These are phyloP conservation scores for Toxoplasma gondii DNA, from an alignment of 169 alveolate genomes.

Conservation along the genomic window DNA sequence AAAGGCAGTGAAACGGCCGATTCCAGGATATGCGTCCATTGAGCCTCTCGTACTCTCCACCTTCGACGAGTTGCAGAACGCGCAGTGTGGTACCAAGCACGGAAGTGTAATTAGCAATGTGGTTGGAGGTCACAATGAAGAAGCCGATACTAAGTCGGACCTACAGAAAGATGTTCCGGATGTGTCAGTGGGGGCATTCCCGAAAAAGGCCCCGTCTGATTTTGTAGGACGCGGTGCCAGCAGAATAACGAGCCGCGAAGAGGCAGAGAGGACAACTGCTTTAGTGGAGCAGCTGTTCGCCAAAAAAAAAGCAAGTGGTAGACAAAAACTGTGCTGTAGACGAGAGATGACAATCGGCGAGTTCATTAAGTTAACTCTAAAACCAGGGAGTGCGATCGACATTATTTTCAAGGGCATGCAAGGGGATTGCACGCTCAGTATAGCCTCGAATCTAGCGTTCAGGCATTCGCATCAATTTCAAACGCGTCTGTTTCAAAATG, in stretches of 20 bases:
- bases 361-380: background rate
- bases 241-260: background rate
- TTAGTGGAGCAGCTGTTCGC: background rate
- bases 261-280: background rate
- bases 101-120: background rate
- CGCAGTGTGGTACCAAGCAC: background rate
- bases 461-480: constrained; percentile 31
- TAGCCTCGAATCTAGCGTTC: constrained; percentile 25
- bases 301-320: background rate
- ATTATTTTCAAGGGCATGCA: constrained; percentile 19
- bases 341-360: constrained; percentile 32
- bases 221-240: background rate
- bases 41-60: constrained; percentile 21
- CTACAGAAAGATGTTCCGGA: background rate
- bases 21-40: constrained; percentile 6
- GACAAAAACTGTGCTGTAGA: background rate
- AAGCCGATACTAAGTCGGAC: background rate
- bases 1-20: constrained; percentile 25
- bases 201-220: background rate
- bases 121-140: background rate
- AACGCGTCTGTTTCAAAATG: constrained; percentile 37
- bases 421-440: background rate
- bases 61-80: constrained; percentile 15
- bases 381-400: constrained; percentile 27
- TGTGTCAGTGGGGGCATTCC: background rate